These are phyloP conservation scores for Cyclostephanos tholiformis DNA, from an alignment of 108 stramenopile genomes.

Conservation along the genomic window DNA sequence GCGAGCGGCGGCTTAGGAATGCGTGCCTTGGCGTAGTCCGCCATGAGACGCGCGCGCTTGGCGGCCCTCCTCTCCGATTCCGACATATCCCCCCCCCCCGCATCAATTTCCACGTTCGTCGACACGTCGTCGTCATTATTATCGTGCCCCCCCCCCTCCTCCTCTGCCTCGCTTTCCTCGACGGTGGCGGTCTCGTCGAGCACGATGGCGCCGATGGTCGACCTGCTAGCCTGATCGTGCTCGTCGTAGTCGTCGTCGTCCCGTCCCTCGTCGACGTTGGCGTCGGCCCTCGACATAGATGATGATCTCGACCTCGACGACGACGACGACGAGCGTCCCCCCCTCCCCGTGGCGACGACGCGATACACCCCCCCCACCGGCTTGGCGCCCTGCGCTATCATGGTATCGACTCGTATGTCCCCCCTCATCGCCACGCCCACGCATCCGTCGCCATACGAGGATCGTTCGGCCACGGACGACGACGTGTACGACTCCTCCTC, in stretches of 20 bases:
- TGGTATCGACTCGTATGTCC: constrained; percentile 64
- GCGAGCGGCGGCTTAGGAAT: constrained; percentile 86
- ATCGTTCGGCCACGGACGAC: constrained; percentile 10
- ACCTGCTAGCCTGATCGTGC: constrained; percentile 38
- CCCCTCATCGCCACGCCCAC: constrained; percentile 74
- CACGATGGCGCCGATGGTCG: constrained; percentile 75
- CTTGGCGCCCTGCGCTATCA: constrained; percentile 85
- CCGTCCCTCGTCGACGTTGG: neutral
- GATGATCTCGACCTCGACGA: neutral
- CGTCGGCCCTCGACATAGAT: neutral
- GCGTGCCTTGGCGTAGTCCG: constrained; percentile 73
- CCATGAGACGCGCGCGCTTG: constrained; percentile 46
- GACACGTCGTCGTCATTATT: constrained; percentile 50
- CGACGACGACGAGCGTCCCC: neutral
- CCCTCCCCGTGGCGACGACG: constrained; percentile 58
- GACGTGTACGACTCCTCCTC: neutral
- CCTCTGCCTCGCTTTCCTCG: constrained; percentile 47
- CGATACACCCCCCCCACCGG: constrained; percentile 85
- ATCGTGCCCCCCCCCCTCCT: constrained; percentile 12
- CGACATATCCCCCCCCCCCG: constrained; percentile 3
- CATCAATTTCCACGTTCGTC: constrained; percentile 32
- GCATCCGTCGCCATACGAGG: constrained; percentile 70
- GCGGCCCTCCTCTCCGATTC: constrained; percentile 22
- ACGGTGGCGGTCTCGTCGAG: constrained; percentile 77
- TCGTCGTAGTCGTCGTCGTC: neutral